phyloP scores from a whole-genome alignment of 2,329 filamentous ascomycete genomes.

The Thielaviopsis euricoi region DNA sequence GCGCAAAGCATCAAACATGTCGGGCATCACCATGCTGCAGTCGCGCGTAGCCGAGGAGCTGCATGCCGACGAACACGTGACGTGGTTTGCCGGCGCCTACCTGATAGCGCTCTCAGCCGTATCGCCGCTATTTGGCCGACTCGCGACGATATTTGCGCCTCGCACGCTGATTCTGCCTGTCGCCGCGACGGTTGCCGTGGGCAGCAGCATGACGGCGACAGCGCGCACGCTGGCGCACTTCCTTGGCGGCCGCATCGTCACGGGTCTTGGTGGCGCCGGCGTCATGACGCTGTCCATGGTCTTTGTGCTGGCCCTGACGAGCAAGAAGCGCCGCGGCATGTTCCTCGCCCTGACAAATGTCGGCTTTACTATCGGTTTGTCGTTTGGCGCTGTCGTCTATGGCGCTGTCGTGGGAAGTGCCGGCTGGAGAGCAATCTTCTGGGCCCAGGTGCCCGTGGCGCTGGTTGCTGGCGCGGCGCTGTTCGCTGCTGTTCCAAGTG shows the following conservation, averaged over 20 bases:
- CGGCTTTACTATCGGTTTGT: slow-evolving; percentile 54
- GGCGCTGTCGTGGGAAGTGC: slow-evolving; percentile 40
- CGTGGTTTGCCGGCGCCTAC: slow-evolving; percentile 71
- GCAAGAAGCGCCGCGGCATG: slow-evolving; percentile 49
- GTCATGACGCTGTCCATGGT: slow-evolving; percentile 60
- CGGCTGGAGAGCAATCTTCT: slow-evolving; percentile 51
- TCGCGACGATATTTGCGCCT: slow-evolving; percentile 59
- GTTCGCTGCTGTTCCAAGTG: slow-evolving; percentile 45
- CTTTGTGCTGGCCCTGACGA: slow-evolving; percentile 57
- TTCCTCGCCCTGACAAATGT: slow-evolving; percentile 61
- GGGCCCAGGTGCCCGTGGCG: slow-evolving; percentile 49
- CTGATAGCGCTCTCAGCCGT: slow-evolving; percentile 45
- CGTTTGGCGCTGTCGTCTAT: slow-evolving; percentile 53
- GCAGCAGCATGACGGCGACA: slow-evolving; percentile 46
- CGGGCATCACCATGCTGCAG: slow-evolving; percentile 67
- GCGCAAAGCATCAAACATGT: slow-evolving; percentile 48
- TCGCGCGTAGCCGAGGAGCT: slow-evolving; percentile 60
- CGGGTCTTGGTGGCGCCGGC: slow-evolving; percentile 54
- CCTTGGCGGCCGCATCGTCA: slow-evolving; percentile 49
- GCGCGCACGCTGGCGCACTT: slow-evolving; percentile 45
- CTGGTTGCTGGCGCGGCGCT: slow-evolving; percentile 44
- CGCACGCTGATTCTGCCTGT: slow-evolving; percentile 47
- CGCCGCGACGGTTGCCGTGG: slow-evolving; percentile 39
- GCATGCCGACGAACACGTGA: slow-evolving; percentile 53
- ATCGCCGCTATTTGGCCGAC: slow-evolving; percentile 52